A percentile compares a stretch with the other conserved stretches of the same genome.
Conservation (phyloP, 306 rosid species). For the Alnus rubra region DNA sequence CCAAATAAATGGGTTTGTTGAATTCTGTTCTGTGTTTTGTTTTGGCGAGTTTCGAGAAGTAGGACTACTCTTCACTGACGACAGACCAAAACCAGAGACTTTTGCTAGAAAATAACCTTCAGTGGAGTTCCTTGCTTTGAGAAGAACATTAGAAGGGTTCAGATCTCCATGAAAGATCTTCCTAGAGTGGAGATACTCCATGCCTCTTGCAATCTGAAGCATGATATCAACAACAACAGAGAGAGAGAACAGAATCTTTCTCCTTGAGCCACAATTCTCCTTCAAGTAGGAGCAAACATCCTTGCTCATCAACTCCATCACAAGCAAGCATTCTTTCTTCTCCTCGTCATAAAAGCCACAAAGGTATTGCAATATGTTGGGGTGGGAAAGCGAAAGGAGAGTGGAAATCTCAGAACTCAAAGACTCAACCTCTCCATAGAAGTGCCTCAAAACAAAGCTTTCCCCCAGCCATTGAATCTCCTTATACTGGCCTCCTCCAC, state of each 20-base stretch:
- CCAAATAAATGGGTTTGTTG: conserved; percentile 62
- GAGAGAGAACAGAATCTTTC: conserved; percentile 64
- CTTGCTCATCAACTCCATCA: conserved; percentile 78
- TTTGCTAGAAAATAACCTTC: conserved; percentile 80
- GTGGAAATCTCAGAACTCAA: conserved; percentile 48
- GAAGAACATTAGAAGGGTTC: conserved; percentile 61
- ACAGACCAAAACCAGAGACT: conserved; percentile 69
- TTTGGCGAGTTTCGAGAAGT: conserved; percentile 34
- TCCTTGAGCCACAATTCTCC: conserved; percentile 75
- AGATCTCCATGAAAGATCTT: conserved; percentile 78
- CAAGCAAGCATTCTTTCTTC: conserved; percentile 66
- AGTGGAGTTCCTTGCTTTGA: conserved; percentile 57
- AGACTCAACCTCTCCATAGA: conserved; percentile 50
- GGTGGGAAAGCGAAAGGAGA: conserved; percentile 70
- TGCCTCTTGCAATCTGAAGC: conserved; percentile 95
- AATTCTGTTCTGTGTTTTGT: conserved; percentile 24
- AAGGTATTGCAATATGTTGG: conserved; percentile 67
- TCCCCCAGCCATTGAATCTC: conserved; percentile 95
- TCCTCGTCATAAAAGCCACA: conserved; percentile 75
- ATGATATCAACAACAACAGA: conserved; percentile 80
- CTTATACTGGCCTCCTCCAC: conserved; percentile 59
- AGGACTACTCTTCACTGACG: conserved; percentile 27
- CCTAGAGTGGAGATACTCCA: conserved; percentile 75
- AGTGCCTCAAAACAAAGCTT: conserved; percentile 64
- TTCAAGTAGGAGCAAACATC: conserved; percentile 65